Percentiles rank a stretch among this genome's conserved stretches.
Evolutionary conservation across 2,329 filamentous ascomycete genomes (phyloP).

Genomic region (Diplodia intermedia): DNA sequence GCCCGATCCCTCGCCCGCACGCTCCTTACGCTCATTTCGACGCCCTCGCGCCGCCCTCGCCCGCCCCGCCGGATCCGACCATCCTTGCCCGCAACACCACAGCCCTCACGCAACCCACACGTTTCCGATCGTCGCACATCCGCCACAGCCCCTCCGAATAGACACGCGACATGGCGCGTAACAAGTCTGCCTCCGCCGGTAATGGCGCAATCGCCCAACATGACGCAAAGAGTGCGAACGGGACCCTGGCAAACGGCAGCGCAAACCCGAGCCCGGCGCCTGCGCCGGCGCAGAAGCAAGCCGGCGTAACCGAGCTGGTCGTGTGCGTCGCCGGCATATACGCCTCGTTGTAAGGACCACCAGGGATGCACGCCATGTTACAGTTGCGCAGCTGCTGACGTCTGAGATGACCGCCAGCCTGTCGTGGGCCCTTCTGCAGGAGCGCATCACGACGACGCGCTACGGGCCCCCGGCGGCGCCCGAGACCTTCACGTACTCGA

Average conservation of each 20-base stretch:
- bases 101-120: neutral
- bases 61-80: conserved; percentile 1
- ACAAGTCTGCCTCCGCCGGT: conserved; percentile 36
- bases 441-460: conserved; percentile 92
- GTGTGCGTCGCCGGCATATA: conserved; percentile 96
- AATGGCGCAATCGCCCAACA: conserved; percentile 41
- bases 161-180: conserved; percentile 41
- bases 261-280: conserved; percentile 43
- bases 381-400: neutral
- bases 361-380: neutral
- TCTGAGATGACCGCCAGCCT: conserved; percentile 58
- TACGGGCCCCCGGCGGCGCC: conserved; percentile 70
- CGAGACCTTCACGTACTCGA: conserved; percentile 86
- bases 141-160: neutral
- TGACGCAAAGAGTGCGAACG: conserved; percentile 36
- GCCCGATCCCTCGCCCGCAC: neutral
- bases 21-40: conserved; percentile 18
- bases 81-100: neutral
- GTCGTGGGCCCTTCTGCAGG: conserved; percentile 95
- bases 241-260: conserved; percentile 40
- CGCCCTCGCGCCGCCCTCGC: neutral
- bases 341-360: conserved; percentile 77
- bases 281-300: conserved; percentile 44
- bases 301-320: conserved; percentile 76
- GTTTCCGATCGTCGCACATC: conserved; percentile 20